Conservation (phyloP, 2,329 filamentous ascomycete genomes). For the Dissoconium aciculare region DNA sequence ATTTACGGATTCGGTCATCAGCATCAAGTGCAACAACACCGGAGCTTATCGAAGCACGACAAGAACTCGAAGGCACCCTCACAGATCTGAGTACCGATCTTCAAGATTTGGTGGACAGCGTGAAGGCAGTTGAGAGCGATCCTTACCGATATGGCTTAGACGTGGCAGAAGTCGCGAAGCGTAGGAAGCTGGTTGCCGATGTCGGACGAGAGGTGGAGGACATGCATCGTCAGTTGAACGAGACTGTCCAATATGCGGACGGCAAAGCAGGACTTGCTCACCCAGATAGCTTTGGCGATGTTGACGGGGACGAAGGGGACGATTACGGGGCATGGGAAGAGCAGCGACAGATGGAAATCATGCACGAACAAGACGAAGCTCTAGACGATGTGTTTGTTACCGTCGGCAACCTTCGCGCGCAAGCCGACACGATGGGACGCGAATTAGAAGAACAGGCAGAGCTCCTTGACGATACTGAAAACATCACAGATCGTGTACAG, state of each 20-base stretch:
- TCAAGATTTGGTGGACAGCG: conserved; percentile 71
- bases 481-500: conserved; percentile 71
- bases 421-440: conserved; percentile 90
- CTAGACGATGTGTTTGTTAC: conserved; percentile 86
- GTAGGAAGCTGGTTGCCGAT: conserved; percentile 71
- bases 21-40: conserved; percentile 56
- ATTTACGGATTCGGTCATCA: conserved; percentile 86
- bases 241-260: conserved; percentile 35
- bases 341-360: conserved; percentile 77
- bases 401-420: conserved; percentile 74
- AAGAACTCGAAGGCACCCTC: conserved; percentile 68
- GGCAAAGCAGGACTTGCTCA: conserved; percentile 40
- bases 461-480: conserved; percentile 75
- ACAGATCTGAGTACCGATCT: conserved; percentile 66
- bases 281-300: conserved; percentile 38
- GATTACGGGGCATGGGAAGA: conserved; percentile 64
- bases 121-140: conserved; percentile 73
- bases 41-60: conserved; percentile 47
- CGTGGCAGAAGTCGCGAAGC: conserved; percentile 62
- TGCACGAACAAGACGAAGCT: conserved; percentile 87
- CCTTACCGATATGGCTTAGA: conserved; percentile 79
- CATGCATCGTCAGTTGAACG: conserved; percentile 70
- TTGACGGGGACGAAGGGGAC: conserved; percentile 29
- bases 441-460: conserved; percentile 90
- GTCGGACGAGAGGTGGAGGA: conserved; percentile 77